Evolutionary conservation across 371 early-diverging fungal species (phyloP), one percentile per base, ranked within the genome.

Genomic region (Rhizopus sp.): DNA sequence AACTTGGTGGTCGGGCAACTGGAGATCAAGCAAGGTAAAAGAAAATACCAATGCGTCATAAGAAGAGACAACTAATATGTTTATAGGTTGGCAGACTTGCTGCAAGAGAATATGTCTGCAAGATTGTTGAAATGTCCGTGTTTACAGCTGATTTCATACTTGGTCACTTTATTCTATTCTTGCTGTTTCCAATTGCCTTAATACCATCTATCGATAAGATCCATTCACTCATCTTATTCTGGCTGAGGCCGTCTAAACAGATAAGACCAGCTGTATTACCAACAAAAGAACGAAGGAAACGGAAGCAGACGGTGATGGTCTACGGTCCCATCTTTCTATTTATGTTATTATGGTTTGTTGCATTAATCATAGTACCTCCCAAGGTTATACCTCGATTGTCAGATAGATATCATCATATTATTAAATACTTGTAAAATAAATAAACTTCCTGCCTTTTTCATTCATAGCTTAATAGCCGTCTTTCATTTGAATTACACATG

Each of bases 1-100:
- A 51, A 90, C 93, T n/a, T 93, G 93, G 93, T 94, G 93, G 95
- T 87, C 88, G 2, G 95, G 95, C 32, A 81, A 80, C 47, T 94
- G 95, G 93, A 76, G 59, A 31, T 59, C 57, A 42, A 73, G 72
- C 50, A 60, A 69, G 48, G 78, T 78, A 73, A 69, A 47, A 23
- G 23, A 23, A 23, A 23, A 23, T 2, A 23, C 23, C 23, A 23
- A 23, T 23, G 2, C 38, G 2, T n/a, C 17, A 41, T 16, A 7
- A 7, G 1, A 42, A 4, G 16, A n/a, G 6, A 35, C 10, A 23
- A 23, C 23, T 23, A 23, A 23, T 23, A 23, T 1, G 23, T 23
- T 23, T 32, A 35, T 59, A 57, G 60, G 50, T 62, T 31, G 33
- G 51, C 7, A 42, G 35, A 7, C 74, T 72, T 67, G 87, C 91